These are phyloP conservation scores for Lentinula novae-zelandiae DNA, from an alignment of 1,284 basidiomycete genomes.

Conservation along the genomic window DNA sequence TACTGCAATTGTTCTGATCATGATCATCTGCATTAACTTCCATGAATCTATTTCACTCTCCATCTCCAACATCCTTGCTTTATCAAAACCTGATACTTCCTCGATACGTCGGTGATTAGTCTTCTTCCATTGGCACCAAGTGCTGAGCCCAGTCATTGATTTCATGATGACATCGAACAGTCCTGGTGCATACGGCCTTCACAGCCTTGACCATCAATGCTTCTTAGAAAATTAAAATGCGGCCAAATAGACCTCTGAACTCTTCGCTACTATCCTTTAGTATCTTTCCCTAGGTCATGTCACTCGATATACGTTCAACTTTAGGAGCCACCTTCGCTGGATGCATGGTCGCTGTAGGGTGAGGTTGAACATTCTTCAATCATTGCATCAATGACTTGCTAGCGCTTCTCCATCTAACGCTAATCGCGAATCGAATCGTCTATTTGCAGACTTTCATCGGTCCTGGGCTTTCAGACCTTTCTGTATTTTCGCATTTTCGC, in stretches of 20 bases:
- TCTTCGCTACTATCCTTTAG: too few relatives aligned
- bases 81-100: too few relatives aligned
- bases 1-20: neutral
- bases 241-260: too few relatives aligned
- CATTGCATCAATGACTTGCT: neutral
- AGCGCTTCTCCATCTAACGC: neutral
- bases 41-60: too few relatives aligned
- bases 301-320: neutral
- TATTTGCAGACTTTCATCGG: neutral
- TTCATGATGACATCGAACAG: too few relatives aligned
- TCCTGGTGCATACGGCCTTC: too few relatives aligned
- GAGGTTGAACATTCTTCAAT: neutral
- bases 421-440: neutral
- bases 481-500: constrained; percentile 1
- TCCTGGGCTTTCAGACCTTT: neutral
- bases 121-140: too few relatives aligned
- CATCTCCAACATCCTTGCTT: too few relatives aligned
- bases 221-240: too few relatives aligned
- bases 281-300: neutral
- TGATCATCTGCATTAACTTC: neutral
- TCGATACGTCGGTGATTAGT: too few relatives aligned
- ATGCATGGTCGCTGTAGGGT: constrained; percentile 1
- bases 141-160: too few relatives aligned
- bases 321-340: neutral
- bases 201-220: too few relatives aligned